Evolutionary conservation across 164 flowering plant genomes (phyloP), one percentile per base, ranked within the genome.

Genomic region (Kalanchoe fedtschenkoi): DNA sequence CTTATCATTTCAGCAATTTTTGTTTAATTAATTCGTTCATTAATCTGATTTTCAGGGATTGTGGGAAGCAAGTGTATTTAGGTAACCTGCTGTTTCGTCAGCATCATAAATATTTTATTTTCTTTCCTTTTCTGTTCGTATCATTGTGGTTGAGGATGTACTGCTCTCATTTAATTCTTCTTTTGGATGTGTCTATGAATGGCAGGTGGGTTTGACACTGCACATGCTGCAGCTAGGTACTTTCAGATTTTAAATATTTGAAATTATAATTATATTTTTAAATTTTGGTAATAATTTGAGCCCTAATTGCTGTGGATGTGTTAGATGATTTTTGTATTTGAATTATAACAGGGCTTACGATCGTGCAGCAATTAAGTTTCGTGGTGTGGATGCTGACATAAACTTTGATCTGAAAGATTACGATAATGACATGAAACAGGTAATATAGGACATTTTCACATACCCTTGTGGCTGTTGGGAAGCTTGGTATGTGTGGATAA

Each of bases 161-260:
- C n/a, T n/a, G n/a, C n/a, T n/a, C n/a, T n/a, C n/a, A n/a, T n/a
- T n/a, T n/a, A n/a, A n/a, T n/a, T n/a, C n/a, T n/a, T n/a, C n/a
- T n/a, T n/a, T n/a, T n/a, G n/a, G n/a, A n/a, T 17, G 10, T 7
- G 10, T 44, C 15, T 47, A 2, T 22, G 14, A 47, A 47, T 47
- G 21, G 30, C 65, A 85, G 91, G 91, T 75, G 88, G 91, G 59
- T 85, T 85, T 67, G 91, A 85, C 72, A 85, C 91, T 62, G 88
- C 91, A 57, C 91, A 81, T 77, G 77, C 86, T 68, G 91, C 91
- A 1, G 91, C 91, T 61, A 81, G 91, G 91, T 85, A 72, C 54
- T 19, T 44, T 8, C 51, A n/a, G n/a, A n/a, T n/a, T n/a, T n/a
- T n/a, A n/a, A n/a, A n/a, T n/a, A n/a, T n/a, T n/a, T n/a, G n/a